These are phyloP conservation scores for Fusarium proliferatum DNA, from an alignment of 2,329 filamentous ascomycete species.

Conservation along the genomic window DNA sequence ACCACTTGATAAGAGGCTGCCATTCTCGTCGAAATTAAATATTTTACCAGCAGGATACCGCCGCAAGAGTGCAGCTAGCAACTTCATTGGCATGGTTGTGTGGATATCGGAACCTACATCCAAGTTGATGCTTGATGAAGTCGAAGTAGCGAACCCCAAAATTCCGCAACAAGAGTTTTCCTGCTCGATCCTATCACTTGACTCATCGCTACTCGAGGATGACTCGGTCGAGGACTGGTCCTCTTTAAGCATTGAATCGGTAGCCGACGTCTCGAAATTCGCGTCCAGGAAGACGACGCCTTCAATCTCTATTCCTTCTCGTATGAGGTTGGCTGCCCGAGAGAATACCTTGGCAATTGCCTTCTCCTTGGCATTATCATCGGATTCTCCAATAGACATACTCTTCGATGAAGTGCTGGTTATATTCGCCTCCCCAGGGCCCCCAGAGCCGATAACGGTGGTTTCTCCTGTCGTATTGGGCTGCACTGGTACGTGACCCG, in stretches of 20 bases:
- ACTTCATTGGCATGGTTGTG: slow-evolving; percentile 50
- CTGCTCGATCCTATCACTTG: not conserved
- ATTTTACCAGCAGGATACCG: slow-evolving; percentile 59
- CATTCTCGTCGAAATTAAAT: slow-evolving; percentile 57
- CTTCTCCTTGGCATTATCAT: slow-evolving; percentile 4
- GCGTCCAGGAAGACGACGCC: slow-evolving; percentile 51
- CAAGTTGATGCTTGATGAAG: slow-evolving; percentile 49
- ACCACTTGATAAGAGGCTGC: slow-evolving; percentile 49
- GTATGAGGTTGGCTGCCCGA: slow-evolving; percentile 57
- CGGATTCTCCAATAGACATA: not conserved
- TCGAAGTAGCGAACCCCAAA: slow-evolving; percentile 53
- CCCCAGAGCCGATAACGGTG: not conserved
- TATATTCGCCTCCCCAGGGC: not conserved
- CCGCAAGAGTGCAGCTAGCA: slow-evolving; percentile 55
- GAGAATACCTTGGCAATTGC: slow-evolving; percentile 49
- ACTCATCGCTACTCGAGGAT: slow-evolving; percentile 46
- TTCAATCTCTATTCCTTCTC: slow-evolving; percentile 55
- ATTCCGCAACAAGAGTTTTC: slow-evolving; percentile 46
- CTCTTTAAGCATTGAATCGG: slow-evolving; percentile 33
- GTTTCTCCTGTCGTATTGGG: slow-evolving; percentile 8
- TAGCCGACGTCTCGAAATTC: slow-evolving; percentile 35
- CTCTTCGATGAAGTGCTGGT: slow-evolving; percentile 1
- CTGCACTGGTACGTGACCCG: slow-evolving; percentile 10
- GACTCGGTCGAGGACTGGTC: slow-evolving; percentile 18
- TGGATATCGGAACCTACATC: slow-evolving; percentile 30